These are phyloP conservation scores for Fomitopsis palustris DNA, from an alignment of 1,284 basidiomycete genomes.

Conservation along the genomic window DNA sequence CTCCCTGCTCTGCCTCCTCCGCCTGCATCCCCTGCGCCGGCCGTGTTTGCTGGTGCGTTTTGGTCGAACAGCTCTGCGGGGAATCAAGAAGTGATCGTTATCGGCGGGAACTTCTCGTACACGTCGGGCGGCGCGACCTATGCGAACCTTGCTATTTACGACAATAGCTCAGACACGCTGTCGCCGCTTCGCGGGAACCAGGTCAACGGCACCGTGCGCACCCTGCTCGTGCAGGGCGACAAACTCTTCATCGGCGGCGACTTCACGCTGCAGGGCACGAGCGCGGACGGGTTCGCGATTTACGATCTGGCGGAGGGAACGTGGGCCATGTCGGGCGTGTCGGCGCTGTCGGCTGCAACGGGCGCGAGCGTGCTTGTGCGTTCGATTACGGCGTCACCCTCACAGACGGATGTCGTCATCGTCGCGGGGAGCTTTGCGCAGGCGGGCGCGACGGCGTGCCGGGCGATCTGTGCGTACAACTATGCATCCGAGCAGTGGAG, in stretches of 20 bases:
- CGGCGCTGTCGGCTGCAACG: constrained; percentile 51
- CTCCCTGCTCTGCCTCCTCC: constrained; percentile 51
- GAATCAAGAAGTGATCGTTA: constrained; percentile 63
- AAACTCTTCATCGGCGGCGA: constrained; percentile 80
- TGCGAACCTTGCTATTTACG: constrained; percentile 74
- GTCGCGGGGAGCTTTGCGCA: constrained; percentile 85
- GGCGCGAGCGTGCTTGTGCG: constrained; percentile 68
- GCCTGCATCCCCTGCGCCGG: constrained; percentile 63
- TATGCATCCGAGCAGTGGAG: constrained; percentile 72
- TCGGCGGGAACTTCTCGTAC: constrained; percentile 91
- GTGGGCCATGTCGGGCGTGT: constrained; percentile 59
- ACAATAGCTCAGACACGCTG: constrained; percentile 48
- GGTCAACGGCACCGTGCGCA: constrained; percentile 69
- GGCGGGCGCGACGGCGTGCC: constrained; percentile 76
- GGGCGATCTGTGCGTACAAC: constrained; percentile 80
- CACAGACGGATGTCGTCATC: constrained; percentile 64
- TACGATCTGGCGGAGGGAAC: constrained; percentile 66
- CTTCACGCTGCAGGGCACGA: constrained; percentile 56
- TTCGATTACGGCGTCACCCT: constrained; percentile 64
- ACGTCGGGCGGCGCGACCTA: constrained; percentile 38
- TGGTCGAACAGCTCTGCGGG: constrained; percentile 77
- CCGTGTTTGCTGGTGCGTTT: constrained; percentile 85
- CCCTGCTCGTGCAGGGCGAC: constrained; percentile 64
- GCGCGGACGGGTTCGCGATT: constrained; percentile 64
- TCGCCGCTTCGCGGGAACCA: constrained; percentile 57